phyloP scores from a whole-genome alignment of 1,139 yeast genomes.

The Hanseniaspora uvarum region DNA sequence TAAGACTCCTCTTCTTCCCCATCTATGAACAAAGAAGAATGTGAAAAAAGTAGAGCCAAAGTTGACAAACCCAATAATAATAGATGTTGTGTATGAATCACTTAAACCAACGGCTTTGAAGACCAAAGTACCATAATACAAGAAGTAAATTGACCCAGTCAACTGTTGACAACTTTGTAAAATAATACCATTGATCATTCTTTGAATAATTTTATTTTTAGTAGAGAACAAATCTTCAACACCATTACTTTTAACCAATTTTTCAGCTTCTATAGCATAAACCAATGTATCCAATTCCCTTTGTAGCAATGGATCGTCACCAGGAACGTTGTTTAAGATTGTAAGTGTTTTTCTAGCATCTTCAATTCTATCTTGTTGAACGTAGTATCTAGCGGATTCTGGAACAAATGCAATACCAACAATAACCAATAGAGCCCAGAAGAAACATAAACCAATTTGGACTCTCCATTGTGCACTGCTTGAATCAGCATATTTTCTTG shows the following conservation, averaged over 20 bases:
- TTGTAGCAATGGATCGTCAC: slow-evolving; percentile 48
- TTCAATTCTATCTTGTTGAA: slow-evolving; percentile 43
- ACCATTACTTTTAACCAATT: slow-evolving; percentile 48
- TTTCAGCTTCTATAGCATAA: slow-evolving; percentile 57
- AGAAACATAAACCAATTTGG: slow-evolving; percentile 45
- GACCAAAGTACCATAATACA: slow-evolving; percentile 66
- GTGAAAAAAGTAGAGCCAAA: slow-evolving; percentile 62
- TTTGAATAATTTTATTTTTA: slow-evolving; percentile 52
- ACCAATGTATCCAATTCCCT: slow-evolving; percentile 50
- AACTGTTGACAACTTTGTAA: slow-evolving; percentile 63
- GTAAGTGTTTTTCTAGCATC: slow-evolving; percentile 52
- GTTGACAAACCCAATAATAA: slow-evolving; percentile 65
- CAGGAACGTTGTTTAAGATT: slow-evolving; percentile 45
- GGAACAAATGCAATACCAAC: slow-evolving; percentile 59
- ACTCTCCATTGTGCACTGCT: slow-evolving; percentile 48
- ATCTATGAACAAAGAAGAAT: slow-evolving; percentile 50
- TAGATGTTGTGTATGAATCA: slow-evolving; percentile 63
- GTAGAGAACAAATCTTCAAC: slow-evolving; percentile 55
- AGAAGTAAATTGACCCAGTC: slow-evolving; percentile 65
- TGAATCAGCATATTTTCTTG: slow-evolving; percentile 39
- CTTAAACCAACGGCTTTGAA: slow-evolving; percentile 62
- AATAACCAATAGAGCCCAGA: slow-evolving; percentile 36
- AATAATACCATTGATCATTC: slow-evolving; percentile 54
- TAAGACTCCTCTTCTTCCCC: slow-evolving; percentile 58
- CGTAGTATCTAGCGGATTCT: slow-evolving; percentile 66